Percentiles rank a stretch among this genome's conserved stretches.
Evolutionary conservation across 2,329 filamentous ascomycete genomes (phyloP).

Genomic region (Alternaria ventricosa): DNA sequence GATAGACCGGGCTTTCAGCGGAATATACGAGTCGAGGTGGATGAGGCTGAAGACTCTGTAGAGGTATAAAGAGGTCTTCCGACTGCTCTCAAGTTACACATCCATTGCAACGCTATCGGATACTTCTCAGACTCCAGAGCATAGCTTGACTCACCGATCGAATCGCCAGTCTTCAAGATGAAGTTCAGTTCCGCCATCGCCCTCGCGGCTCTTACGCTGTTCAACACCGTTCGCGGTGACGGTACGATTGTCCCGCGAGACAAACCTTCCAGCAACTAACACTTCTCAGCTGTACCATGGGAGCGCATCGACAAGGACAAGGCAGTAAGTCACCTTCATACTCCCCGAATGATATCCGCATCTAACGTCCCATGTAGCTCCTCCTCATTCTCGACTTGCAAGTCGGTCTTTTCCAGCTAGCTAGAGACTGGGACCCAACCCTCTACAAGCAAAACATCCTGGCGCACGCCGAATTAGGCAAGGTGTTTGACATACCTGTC

Average conservation of each 20-base stretch:
- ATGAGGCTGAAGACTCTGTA: not conserved
- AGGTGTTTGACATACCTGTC: slow-evolving; percentile 71
- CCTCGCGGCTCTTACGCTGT: slow-evolving; percentile 36
- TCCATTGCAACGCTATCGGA: slow-evolving; percentile 20
- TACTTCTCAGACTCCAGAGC: slow-evolving; percentile 3
- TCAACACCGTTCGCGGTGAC: slow-evolving; percentile 40
- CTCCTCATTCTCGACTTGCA: slow-evolving; percentile 67
- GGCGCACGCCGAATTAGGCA: slow-evolving; percentile 70
- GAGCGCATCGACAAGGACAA: slow-evolving; percentile 53
- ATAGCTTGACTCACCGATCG: not conserved
- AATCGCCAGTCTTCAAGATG: slow-evolving; percentile 30
- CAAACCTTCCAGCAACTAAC: slow-evolving; percentile 20
- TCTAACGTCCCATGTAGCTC: slow-evolving; percentile 43
- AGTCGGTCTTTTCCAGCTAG: slow-evolving; percentile 64
- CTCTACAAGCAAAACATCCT: slow-evolving; percentile 72
- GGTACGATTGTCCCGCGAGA: slow-evolving; percentile 21
- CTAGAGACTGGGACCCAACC: slow-evolving; percentile 70
- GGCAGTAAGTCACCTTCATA: slow-evolving; percentile 31
- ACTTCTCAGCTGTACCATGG: slow-evolving; percentile 43
- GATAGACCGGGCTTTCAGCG: not conserved
- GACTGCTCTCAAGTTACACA: slow-evolving; percentile 10
- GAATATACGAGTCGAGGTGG: not conserved
- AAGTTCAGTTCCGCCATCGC: slow-evolving; percentile 38
- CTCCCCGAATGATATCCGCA: not conserved
- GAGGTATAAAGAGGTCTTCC: slow-evolving; percentile 34